Percentiles rank a stretch among this genome's conserved stretches.
phyloP scores from a whole-genome alignment of 2,329 filamentous ascomycete genomes.

The Amphichorda felina region DNA sequence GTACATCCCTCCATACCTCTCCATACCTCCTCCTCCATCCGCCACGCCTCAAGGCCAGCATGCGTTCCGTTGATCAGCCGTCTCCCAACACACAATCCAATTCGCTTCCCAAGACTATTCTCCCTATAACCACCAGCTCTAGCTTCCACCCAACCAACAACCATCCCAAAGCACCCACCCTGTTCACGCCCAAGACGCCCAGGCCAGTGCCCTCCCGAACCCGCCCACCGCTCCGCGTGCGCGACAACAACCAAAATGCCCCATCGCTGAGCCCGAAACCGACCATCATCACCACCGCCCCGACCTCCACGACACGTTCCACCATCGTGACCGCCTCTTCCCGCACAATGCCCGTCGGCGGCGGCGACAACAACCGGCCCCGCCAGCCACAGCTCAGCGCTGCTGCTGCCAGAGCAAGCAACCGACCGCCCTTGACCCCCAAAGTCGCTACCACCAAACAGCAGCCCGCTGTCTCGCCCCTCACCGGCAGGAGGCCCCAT shows the following conservation, averaged over 20 bases:
- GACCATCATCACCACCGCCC: conserved; percentile 5
- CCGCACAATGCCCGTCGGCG: conserved; percentile 30
- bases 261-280: neutral
- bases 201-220: neutral
- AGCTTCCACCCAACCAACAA: neutral
- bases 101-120: neutral
- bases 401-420: conserved; percentile 41
- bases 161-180: neutral
- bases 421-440: conserved; percentile 37
- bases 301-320: conserved; percentile 5
- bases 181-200: neutral
- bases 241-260: conserved; percentile 3
- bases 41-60: neutral
- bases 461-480: conserved; percentile 22
- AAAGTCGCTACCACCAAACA: conserved; percentile 32
- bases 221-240: neutral
- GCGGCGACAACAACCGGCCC: conserved; percentile 39
- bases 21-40: too few relatives aligned
- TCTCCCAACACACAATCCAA: conserved; percentile 1
- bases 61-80: conserved; percentile 1
- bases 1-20: too few relatives aligned
- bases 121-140: neutral
- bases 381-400: conserved; percentile 59
- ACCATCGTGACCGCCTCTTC: neutral
- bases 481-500: conserved; percentile 14